These are phyloP conservation scores for Didymella pomorum DNA, from an alignment of 2,329 filamentous ascomycete genomes.

Conservation along the genomic window DNA sequence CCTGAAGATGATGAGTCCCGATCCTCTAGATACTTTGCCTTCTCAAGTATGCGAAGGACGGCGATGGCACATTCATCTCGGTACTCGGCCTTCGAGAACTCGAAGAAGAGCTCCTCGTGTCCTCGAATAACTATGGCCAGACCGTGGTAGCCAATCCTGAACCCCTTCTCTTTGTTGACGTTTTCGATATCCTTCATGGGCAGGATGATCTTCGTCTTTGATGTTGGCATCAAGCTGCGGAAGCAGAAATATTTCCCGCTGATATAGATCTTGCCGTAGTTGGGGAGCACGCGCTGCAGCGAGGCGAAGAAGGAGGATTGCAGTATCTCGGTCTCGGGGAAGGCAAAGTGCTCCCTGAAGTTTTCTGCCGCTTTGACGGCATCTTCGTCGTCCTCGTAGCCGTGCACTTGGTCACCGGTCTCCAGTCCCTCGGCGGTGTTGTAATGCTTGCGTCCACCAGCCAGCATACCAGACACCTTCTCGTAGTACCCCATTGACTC, in stretches of 20 bases:
- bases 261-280: constrained; percentile 97
- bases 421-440: constrained; percentile 71
- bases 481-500: constrained; percentile 97
- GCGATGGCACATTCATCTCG: constrained; percentile 91
- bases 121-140: constrained; percentile 92
- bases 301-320: constrained; percentile 92
- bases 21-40: constrained; percentile 73
- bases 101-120: constrained; percentile 96
- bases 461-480: constrained; percentile 97
- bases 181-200: constrained; percentile 92
- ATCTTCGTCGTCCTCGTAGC: constrained; percentile 64
- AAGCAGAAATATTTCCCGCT: constrained; percentile 90
- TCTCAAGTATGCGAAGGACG: constrained; percentile 78
- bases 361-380: constrained; percentile 66
- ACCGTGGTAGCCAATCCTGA: constrained; percentile 88
- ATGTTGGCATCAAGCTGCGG: constrained; percentile 86
- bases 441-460: constrained; percentile 89
- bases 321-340: constrained; percentile 83
- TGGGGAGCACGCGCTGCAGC: constrained; percentile 84
- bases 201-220: constrained; percentile 88
- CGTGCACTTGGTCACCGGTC: constrained; percentile 69
- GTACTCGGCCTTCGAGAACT: constrained; percentile 78
- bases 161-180: constrained; percentile 93
- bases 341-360: constrained; percentile 87
- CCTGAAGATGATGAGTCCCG: constrained; percentile 72